Conservation (phyloP, 208 protist species). For the Leishmania tarentolae region DNA sequence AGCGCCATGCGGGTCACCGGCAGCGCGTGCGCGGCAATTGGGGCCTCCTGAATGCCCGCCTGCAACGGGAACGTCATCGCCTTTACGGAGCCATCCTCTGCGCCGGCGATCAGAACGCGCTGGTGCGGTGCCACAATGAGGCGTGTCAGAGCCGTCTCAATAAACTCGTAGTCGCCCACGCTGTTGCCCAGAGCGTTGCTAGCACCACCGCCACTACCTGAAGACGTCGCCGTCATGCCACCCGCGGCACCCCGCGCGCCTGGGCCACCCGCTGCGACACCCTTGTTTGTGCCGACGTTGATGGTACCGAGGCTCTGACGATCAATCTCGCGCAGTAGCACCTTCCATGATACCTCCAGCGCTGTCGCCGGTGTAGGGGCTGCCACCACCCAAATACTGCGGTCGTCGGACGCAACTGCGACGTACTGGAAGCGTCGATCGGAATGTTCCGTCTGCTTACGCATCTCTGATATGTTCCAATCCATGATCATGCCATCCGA, state of each 20-base stretch:
- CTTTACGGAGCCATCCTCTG: constrained; percentile 88
- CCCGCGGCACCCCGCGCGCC: background rate
- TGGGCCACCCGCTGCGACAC: background rate
- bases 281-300: constrained; percentile 1
- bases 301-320: constrained; percentile 52
- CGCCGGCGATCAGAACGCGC: constrained; percentile 92
- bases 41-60: constrained; percentile 71
- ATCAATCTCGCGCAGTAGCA: constrained; percentile 90
- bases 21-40: constrained; percentile 71
- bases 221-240: background rate
- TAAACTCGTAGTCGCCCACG: constrained; percentile 78
- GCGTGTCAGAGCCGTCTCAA: constrained; percentile 65
- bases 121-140: constrained; percentile 84
- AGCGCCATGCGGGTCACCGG: constrained; percentile 81
- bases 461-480: constrained; percentile 88
- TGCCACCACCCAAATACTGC: constrained; percentile 90
- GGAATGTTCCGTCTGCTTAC: constrained; percentile 87
- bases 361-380: constrained; percentile 68
- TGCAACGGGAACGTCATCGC: constrained; percentile 91
- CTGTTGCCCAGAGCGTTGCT: constrained; percentile 24
- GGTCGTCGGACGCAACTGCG: constrained; percentile 80
- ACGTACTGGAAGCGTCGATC: constrained; percentile 93
- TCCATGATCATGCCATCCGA: constrained; percentile 95
- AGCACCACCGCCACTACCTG: background rate
- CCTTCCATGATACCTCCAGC: constrained; percentile 77